These are phyloP conservation scores for Fusarium zealandicum DNA, from an alignment of 2,329 filamentous ascomycete species.

Conservation along the genomic window DNA sequence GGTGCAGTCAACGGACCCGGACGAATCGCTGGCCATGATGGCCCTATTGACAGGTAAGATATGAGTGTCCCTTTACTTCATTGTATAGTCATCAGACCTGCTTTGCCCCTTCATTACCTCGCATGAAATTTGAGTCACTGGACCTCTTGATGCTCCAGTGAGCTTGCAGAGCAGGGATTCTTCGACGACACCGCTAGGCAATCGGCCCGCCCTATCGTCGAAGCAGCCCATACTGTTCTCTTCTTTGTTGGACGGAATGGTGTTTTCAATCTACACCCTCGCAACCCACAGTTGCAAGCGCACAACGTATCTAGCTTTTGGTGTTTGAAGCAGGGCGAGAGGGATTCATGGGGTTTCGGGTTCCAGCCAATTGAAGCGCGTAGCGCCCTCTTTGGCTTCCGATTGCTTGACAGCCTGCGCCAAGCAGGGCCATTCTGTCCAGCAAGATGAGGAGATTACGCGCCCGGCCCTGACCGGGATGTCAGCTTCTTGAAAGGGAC, in stretches of 20 bases:
- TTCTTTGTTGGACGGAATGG: conserved; percentile 10
- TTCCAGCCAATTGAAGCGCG: conserved; percentile 51
- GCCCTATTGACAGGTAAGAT: conserved; percentile 88
- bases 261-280: conserved; percentile 21
- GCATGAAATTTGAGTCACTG: conserved; percentile 57
- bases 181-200: conserved; percentile 25
- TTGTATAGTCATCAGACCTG: conserved; percentile 23
- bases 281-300: conserved; percentile 16
- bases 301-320: conserved; percentile 14
- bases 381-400: conserved; percentile 49
- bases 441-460: conserved; percentile 60
- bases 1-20: conserved; percentile 77
- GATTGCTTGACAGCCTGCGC: conserved; percentile 56
- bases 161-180: conserved; percentile 40
- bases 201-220: conserved; percentile 29
- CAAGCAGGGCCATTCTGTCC: conserved; percentile 52
- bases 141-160: conserved; percentile 50
- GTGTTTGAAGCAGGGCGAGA: conserved; percentile 29
- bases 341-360: conserved; percentile 21
- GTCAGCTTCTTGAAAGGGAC: conserved; percentile 29
- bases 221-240: conserved; percentile 27
- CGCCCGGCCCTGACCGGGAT: conserved; percentile 57
- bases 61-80: conserved; percentile 39
- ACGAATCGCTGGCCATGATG: conserved; percentile 74
- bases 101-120: conserved; percentile 46